phyloP scores from a whole-genome alignment of 2,329 filamentous ascomycete genomes.

The Blastomyces emzantsi region DNA sequence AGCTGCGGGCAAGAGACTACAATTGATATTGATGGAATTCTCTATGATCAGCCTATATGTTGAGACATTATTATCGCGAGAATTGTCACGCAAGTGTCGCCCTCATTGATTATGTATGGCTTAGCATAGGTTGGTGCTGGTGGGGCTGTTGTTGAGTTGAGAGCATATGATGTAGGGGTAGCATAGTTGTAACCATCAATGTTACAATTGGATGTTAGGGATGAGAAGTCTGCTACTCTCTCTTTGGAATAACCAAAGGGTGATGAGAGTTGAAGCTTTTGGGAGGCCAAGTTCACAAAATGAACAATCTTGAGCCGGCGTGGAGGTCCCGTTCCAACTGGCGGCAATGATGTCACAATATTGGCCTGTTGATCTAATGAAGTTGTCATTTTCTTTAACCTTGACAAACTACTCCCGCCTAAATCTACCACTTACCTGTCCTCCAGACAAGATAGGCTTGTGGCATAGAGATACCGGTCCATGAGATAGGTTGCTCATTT shows the following conservation, averaged over 20 bases:
- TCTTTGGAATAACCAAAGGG: slow-evolving; percentile 15
- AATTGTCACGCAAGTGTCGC: slow-evolving; percentile 2
- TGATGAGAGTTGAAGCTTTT: slow-evolving; percentile 15
- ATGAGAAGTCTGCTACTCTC: slow-evolving; percentile 9
- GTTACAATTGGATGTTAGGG: slow-evolving; percentile 9
- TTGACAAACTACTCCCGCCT: not conserved
- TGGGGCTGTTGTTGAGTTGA: slow-evolving; percentile 8
- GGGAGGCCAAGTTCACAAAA: slow-evolving; percentile 13
- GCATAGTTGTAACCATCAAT: slow-evolving; percentile 12
- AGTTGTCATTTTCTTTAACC: not conserved
- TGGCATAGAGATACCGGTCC: slow-evolving; percentile 3
- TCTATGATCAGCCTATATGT: not conserved
- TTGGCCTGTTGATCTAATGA: not conserved
- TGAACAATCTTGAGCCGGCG: slow-evolving; percentile 12
- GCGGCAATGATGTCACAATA: not conserved
- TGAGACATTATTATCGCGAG: not conserved
- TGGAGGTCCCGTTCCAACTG: not conserved
- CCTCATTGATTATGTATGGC: not conserved
- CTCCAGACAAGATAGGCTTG: not conserved
- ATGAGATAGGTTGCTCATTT: not conserved
- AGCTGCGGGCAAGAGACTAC: not conserved
- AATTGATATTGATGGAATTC: not conserved
- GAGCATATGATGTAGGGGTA: slow-evolving; percentile 11
- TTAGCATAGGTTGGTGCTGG: slow-evolving; percentile 2
- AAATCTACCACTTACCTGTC: not conserved